Conservation (phyloP, 345 rosid genomes). For the Citrus medica region DNA sequence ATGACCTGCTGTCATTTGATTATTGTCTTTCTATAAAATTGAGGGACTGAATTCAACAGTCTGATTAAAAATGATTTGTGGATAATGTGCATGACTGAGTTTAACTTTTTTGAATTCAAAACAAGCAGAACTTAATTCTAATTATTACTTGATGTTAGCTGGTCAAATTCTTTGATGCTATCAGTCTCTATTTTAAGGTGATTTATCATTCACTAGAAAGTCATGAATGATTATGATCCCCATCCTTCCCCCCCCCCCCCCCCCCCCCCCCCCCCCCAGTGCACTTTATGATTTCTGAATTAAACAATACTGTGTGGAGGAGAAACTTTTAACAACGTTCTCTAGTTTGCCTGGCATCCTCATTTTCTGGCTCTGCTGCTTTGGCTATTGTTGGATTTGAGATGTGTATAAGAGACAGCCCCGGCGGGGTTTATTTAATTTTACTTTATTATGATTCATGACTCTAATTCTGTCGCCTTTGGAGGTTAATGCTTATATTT, state of each 20-base stretch:
- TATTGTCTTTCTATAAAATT: too few species aligned
- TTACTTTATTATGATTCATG: background rate
- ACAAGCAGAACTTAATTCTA: background rate
- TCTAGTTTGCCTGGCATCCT: background rate
- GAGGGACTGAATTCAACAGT: background rate
- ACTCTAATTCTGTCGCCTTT: background rate
- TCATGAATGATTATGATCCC: background rate
- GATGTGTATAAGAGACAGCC: too few species aligned
- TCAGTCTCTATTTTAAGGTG: background rate
- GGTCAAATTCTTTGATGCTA: background rate
- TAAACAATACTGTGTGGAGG: background rate
- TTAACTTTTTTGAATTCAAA: background rate
- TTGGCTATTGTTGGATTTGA: background rate
- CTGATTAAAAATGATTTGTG: background rate
- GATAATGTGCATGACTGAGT: background rate
- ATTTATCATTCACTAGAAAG: background rate
- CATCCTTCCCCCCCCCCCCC: rapidly evolving
- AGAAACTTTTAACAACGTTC: background rate
- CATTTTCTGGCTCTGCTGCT: background rate
- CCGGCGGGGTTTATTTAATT: too few species aligned
- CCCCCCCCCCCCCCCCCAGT: too few species aligned
- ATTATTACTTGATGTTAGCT: too few species aligned
- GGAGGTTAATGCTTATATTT: conserved; percentile 1
- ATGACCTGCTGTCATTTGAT: background rate
- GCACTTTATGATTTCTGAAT: background rate